Base-by-base conservation (phyloP, 148 eudicot genomes). In the Spergularia bocconei region DNA sequence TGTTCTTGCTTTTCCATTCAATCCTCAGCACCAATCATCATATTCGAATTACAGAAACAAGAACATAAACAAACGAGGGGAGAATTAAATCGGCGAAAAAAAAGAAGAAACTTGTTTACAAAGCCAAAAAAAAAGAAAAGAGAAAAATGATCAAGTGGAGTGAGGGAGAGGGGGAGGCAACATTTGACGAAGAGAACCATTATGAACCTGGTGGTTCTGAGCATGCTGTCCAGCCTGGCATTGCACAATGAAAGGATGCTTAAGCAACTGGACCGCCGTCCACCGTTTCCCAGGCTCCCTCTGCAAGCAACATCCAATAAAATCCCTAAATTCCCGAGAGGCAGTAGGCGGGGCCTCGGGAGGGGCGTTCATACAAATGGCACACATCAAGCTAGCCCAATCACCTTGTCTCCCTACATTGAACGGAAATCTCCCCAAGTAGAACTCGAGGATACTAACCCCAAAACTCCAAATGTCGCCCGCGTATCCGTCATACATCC, bases 381-480 rank as follows among this genome's bases (percentile, higher is more conserved):
- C 95, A 41, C 85, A 81, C 97, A 92, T 90, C 21, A 92, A 80
- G 36, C 91, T 92, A 0, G 97, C 91, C 93, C 95, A 92, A 70
- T 90, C 96, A 0, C 97, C 97, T 16, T 85, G 89, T 57, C 95
- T 78, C 2, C 87, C 86, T 2, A 84, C 90, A 4, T 86, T 80
- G 23, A 92, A 92, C 0, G 97, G 97, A 79, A 92, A 92, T 48
- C 84, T 75, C 5, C 95, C 95, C 68, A 87, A 67, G 33, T 90
- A 92, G 25, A 92, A 92, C 72, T 92, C 97, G 57, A 92, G 67
- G 1, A 92, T 85, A 53, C 93, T 88, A 7, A 90, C 97, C 8
- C 97, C 97, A 0, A 92, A 82, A 25, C 97, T 90, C 97, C 97
- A 92, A 3, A 92, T 90, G 84, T 92, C 97, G 0, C 97, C 95